phyloP scores from a whole-genome alignment of 768 basidiomycete species.

The Tricholoma flavovirens region DNA sequence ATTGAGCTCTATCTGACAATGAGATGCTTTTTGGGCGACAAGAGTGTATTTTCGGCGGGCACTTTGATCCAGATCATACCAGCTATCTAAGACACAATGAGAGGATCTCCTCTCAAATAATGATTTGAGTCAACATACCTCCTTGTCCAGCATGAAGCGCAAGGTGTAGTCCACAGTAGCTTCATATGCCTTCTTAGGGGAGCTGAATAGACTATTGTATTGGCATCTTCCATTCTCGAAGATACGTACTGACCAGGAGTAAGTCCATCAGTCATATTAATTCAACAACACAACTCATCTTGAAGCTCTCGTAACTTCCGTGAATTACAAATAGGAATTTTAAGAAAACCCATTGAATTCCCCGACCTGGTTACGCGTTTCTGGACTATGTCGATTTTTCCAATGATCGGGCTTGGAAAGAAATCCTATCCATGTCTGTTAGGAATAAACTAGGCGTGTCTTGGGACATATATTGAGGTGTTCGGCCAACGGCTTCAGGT shows the following conservation, averaged over 20 bases:
- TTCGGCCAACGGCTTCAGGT: not conserved
- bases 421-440: not conserved
- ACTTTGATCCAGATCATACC: slow-evolving; percentile 12
- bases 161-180: not conserved
- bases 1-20: slow-evolving; percentile 4
- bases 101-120: too few species aligned
- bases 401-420: not conserved
- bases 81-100: slow-evolving; percentile 1
- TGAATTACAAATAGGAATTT: not conserved
- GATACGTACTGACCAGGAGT: not conserved
- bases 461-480: slow-evolving; percentile 1
- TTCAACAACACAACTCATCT: slow-evolving; percentile 1
- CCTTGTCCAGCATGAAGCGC: slow-evolving; percentile 3
- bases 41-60: not conserved
- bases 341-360: not conserved
- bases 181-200: not conserved
- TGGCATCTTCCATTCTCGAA: slow-evolving; percentile 1
- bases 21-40: not conserved
- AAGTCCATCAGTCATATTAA: not conserved
- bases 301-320: not conserved
- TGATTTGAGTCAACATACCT: not conserved
- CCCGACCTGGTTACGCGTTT: not conserved
- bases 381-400: not conserved
- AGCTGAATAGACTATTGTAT: not conserved
- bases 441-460: not conserved